Percentiles rank a stretch among this genome's conserved stretches.
Evolutionary conservation across 495 filamentous ascomycete species (phyloP).

Genomic region (Gamarada debralockiae): DNA sequence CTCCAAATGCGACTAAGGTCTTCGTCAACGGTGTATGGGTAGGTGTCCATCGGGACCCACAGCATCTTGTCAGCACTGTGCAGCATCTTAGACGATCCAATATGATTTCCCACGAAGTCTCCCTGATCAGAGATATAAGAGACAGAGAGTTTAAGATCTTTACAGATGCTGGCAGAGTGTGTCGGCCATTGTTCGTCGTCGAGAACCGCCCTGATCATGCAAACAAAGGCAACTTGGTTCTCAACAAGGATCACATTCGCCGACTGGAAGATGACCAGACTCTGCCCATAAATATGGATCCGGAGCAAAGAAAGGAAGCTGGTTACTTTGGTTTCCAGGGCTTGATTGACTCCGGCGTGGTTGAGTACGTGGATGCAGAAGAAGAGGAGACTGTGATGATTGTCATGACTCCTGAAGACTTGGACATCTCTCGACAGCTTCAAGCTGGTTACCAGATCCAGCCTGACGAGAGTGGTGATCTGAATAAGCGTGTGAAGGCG

Average conservation of each 20-base stretch:
- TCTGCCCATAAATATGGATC: slow-evolving; percentile 49
- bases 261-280: slow-evolving; percentile 61
- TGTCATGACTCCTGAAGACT: slow-evolving; percentile 94
- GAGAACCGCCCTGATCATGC: slow-evolving; percentile 67
- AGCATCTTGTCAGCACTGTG: slow-evolving; percentile 73
- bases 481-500: slow-evolving; percentile 80
- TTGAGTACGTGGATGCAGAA: slow-evolving; percentile 96
- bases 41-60: slow-evolving; percentile 80
- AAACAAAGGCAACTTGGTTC: slow-evolving; percentile 70
- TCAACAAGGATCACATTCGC: slow-evolving; percentile 76
- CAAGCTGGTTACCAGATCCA: slow-evolving; percentile 63
- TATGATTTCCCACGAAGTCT: slow-evolving; percentile 83
- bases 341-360: slow-evolving; percentile 71
- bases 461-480: slow-evolving; percentile 33
- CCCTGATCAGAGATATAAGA: slow-evolving; percentile 88
- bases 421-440: slow-evolving; percentile 66
- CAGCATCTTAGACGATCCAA: slow-evolving; percentile 66
- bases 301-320: slow-evolving; percentile 49
- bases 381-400: slow-evolving; percentile 99
- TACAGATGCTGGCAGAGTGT: slow-evolving; percentile 92
- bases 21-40: slow-evolving; percentile 99
- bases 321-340: slow-evolving; percentile 84
- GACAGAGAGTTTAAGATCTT: slow-evolving; percentile 98
- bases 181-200: slow-evolving; percentile 86
- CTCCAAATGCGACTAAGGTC: slow-evolving; percentile 92